Evolutionary conservation across 148 eudicot genomes (phyloP).

Genomic region (Beta vulgaris): DNA sequence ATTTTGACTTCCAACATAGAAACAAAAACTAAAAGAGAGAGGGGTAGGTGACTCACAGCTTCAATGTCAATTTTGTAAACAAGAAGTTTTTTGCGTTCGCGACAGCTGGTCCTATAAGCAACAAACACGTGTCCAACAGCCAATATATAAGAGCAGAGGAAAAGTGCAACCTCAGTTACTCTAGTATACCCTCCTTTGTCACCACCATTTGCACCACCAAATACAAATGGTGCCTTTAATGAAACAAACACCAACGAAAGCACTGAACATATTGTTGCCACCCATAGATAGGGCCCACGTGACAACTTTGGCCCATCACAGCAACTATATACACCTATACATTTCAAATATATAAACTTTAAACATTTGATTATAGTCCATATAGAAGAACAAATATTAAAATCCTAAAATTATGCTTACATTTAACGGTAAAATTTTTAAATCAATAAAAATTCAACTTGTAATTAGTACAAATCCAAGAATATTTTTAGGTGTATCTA

Average conservation of each 20-base stretch:
- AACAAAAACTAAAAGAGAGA: not conserved
- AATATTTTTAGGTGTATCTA: too few species aligned
- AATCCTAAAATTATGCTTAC: too few species aligned
- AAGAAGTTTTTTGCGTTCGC: constrained; percentile 78
- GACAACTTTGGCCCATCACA: constrained; percentile 90
- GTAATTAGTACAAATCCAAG: too few species aligned
- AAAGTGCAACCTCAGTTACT: constrained; percentile 49
- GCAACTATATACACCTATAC: constrained; percentile 83
- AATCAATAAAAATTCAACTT: too few species aligned
- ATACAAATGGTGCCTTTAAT: constrained; percentile 73
- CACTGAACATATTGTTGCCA: constrained; percentile 62
- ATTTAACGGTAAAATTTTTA: too few species aligned
- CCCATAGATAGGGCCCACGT: constrained; percentile 74
- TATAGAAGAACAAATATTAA: too few species aligned
- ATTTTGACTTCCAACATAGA: not conserved
- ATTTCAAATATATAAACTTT: too few species aligned
- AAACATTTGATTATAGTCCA: too few species aligned
- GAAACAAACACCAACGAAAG: constrained; percentile 74
- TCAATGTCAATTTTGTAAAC: constrained; percentile 88
- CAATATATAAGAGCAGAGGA: constrained; percentile 49
- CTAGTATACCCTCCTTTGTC: constrained; percentile 19
- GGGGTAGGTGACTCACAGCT: constrained; percentile 57
- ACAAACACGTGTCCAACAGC: constrained; percentile 75
- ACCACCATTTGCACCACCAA: constrained; percentile 27
- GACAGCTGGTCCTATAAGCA: constrained; percentile 83